phyloP scores from a whole-genome alignment of 768 basidiomycete genomes.

The Symmetrospora coprosmae region DNA sequence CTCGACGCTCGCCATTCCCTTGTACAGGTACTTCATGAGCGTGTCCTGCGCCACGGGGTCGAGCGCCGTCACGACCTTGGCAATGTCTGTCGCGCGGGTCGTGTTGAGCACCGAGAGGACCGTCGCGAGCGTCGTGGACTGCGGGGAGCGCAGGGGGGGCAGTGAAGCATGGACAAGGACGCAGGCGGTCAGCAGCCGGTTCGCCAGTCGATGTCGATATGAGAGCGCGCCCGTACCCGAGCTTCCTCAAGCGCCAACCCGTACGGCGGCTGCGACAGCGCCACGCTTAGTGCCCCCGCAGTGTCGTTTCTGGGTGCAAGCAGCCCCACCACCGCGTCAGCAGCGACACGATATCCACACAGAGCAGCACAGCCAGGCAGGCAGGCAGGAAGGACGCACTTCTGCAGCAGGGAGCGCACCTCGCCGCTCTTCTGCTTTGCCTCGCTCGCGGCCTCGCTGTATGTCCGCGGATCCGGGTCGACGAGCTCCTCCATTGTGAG shows the following conservation, averaged over 20 bases:
- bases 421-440: slow-evolving; percentile 13
- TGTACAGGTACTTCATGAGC: slow-evolving; percentile 95
- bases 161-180: background rate
- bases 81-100: slow-evolving; percentile 74
- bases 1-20: slow-evolving; percentile 54
- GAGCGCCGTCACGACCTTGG: slow-evolving; percentile 56
- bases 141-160: no score
- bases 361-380: no score
- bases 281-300: slow-evolving; percentile 6
- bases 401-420: slow-evolving; percentile 6
- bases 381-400: background rate
- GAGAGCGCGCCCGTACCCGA: background rate
- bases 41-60: slow-evolving; percentile 46
- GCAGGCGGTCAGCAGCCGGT: background rate
- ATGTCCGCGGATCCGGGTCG: slow-evolving; percentile 15
- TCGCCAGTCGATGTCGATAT: background rate
- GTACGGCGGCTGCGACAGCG: slow-evolving; percentile 17
- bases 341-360: background rate
- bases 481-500: slow-evolving; percentile 18
- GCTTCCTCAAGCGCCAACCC: slow-evolving; percentile 16
- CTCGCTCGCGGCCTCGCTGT: slow-evolving; percentile 6
- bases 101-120: slow-evolving; percentile 81
- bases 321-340: background rate
- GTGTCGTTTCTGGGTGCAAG: slow-evolving; percentile 6
- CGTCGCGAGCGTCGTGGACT: slow-evolving; percentile 67